Evolutionary conservation across 148 eudicot genomes (phyloP), one percentile per base, ranked within the genome.

Genomic region (Cornus kousa): DNA sequence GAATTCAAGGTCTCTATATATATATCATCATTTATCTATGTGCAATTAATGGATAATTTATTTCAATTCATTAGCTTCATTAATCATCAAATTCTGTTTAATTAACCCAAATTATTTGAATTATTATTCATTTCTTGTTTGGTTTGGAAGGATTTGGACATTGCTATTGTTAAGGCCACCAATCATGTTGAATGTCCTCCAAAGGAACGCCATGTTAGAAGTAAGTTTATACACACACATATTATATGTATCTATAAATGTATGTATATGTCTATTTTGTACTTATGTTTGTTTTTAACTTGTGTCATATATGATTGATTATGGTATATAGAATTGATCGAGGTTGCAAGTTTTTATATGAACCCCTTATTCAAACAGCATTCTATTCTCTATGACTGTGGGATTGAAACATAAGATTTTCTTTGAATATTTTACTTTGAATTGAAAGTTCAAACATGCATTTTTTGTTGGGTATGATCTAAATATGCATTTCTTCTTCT

Each of bases 91-190:
- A 75, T 71, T 60, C 37, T 73, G 23, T 72, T 50, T 11, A 31
- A 31, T 59, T 33, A 9, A 4, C 8, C 68, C 4, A 43, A 6
- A 3, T 43, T 43, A 35, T 35, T 35, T 35, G 37, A 35, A 2
- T 35, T 2, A 35, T 35, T 35, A 35, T 43, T 43, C 48, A 6
- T 43, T 43, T 43, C 7, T 43, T 43, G 10, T 43, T 43, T 43
- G 48, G 48, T 6, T 75, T 72, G 62, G 37, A 81, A 96, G 99
- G 93, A 92, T 83, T 92, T 96, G 92, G 99, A 96, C 72, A 90
- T 96, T 60, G 98, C 99, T 7, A 88, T 94, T 48, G 99, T 96
- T 16, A 96, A 96, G 87, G 98, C 99, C 22, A 96, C 99, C 33
- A 96, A 94, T 81, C 99, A 96, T 75, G 95, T 83, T 16, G 99